phyloP scores from a whole-genome alignment of 2,329 filamentous ascomycete species.

The Phialocephala sp. region DNA sequence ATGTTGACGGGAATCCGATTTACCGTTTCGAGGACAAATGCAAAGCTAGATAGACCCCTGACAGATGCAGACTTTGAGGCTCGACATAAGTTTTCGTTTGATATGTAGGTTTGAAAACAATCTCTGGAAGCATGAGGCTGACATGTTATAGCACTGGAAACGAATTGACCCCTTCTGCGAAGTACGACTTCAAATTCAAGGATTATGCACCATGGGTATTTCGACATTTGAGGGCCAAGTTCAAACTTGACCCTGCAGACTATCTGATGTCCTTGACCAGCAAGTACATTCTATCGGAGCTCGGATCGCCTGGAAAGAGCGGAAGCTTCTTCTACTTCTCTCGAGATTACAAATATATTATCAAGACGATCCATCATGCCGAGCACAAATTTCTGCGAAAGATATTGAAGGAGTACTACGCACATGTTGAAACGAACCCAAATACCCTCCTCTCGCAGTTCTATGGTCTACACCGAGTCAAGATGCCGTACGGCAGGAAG shows the following conservation, averaged over 20 bases:
- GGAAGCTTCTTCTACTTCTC: slow-evolving; percentile 99
- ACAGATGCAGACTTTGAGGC: slow-evolving; percentile 92
- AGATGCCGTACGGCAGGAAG: slow-evolving; percentile 97
- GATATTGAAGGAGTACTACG: slow-evolving; percentile 89
- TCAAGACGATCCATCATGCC: slow-evolving; percentile 97
- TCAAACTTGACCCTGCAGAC: slow-evolving; percentile 92
- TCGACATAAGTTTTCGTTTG: slow-evolving; percentile 98
- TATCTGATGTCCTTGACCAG: slow-evolving; percentile 98
- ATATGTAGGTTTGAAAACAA: slow-evolving; percentile 72
- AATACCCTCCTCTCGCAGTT: slow-evolving; percentile 98
- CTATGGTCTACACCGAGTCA: slow-evolving; percentile 95
- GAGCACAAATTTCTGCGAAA: slow-evolving; percentile 89
- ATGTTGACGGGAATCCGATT: slow-evolving; percentile 99
- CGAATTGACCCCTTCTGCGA: slow-evolving; percentile 94
- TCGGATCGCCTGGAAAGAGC: slow-evolving; percentile 96
- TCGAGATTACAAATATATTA: slow-evolving; percentile 99
- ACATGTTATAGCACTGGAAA: slow-evolving; percentile 76
- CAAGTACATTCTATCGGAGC: slow-evolving; percentile 97
- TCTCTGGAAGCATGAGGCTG: slow-evolving; percentile 40
- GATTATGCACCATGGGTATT: slow-evolving; percentile 99
- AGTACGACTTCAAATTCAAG: slow-evolving; percentile 99
- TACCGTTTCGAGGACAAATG: slow-evolving; percentile 93
- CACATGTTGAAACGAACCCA: slow-evolving; percentile 89
- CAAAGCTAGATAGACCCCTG: slow-evolving; percentile 89
- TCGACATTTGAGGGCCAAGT: slow-evolving; percentile 84